Evolutionary conservation across 108 stramenopile species (phyloP), one percentile per base, ranked within the genome.

Genomic region (Pinguiococcus pyrenoidosus): DNA sequence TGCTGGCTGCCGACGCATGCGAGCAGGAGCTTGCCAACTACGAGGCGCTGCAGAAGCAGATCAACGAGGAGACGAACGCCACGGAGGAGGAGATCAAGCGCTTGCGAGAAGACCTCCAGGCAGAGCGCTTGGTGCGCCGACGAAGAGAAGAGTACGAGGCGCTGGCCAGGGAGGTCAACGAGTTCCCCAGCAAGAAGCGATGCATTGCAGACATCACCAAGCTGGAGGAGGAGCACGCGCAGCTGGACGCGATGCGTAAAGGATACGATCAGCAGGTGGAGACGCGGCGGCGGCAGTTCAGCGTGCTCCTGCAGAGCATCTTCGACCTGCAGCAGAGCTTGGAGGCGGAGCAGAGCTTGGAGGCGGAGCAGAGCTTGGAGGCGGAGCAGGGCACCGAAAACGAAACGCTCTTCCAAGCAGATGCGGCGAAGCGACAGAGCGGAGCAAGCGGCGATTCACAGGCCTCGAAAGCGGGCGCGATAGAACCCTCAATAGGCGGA

Each of bases 271-370:
- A 38, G 18, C 21, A 37, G 12, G 16, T 68, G 26, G 26, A 39
- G 50, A 37, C 61, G 0, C 49, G 72, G 10, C 61, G 49, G 29
- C 39, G 29, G 24, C 72, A 73, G 56, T 65, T 65, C 28, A 62
- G 59, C n/a, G 22, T 65, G 7, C 27, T 73, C 37, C 54, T 73
- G n/a, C 72, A 69, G 42, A 64, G 46, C 44, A 68, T 73, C 53
- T 25, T 54, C 1, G 72, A 73, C 56, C 45, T 73, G 44, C 63
- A 69, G 41, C 46, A 42, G 39, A 42, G 59, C 7, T 30, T 73
- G n/a, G n/a, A n/a, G n/a, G n/a, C n/a, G n/a, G n/a, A 17, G 37
- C 54, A n/a, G n/a, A n/a, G n/a, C n/a, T n/a, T n/a, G n/a, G n/a
- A n/a, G n/a, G n/a, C n/a, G n/a, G n/a, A n/a, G 10, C 52, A 68